These are phyloP conservation scores for Desmodesmus armatus DNA, from an alignment of 139 green algal species.

Conservation along the genomic window DNA sequence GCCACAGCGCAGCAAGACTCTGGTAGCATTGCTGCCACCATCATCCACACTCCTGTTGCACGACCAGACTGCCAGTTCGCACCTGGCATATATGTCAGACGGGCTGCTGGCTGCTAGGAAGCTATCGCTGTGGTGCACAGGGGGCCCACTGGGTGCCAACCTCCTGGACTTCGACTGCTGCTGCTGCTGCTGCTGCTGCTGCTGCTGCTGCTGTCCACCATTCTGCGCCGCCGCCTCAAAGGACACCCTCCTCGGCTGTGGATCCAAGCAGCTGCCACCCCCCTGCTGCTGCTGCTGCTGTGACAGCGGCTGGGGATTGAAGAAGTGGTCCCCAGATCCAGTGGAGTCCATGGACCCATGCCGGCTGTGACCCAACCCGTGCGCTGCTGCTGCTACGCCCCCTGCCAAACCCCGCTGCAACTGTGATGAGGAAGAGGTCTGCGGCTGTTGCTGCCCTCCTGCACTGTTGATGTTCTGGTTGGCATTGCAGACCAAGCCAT, in stretches of 20 bases:
- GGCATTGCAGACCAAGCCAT: too few relatives aligned
- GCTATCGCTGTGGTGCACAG: conserved; percentile 44
- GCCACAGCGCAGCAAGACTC: not conserved
- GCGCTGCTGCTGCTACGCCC: too few relatives aligned
- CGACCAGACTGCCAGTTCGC: too few relatives aligned
- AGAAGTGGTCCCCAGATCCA: not conserved
- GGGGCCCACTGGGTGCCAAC: not conserved
- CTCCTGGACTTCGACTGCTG: not conserved
- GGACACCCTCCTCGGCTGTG: too few relatives aligned
- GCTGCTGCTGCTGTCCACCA: conserved; percentile 25
- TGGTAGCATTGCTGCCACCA: not conserved
- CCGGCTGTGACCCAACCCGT: not conserved
- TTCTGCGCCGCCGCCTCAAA: too few relatives aligned
- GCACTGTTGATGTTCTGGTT: too few relatives aligned
- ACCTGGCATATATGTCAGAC: conserved; percentile 42
- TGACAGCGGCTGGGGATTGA: not conserved
- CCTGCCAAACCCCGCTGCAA: too few relatives aligned
- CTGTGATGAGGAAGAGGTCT: too few relatives aligned
- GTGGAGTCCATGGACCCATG: conserved; percentile 6
- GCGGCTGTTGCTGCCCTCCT: too few relatives aligned
- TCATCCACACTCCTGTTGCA: too few relatives aligned
- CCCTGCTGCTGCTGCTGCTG: not conserved
- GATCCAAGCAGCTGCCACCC: too few relatives aligned
- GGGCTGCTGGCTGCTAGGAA: conserved; percentile 23
- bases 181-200: conserved; percentile 51